Base-by-base conservation (phyloP, 257 asterid species). In the Linaria vulgaris region DNA sequence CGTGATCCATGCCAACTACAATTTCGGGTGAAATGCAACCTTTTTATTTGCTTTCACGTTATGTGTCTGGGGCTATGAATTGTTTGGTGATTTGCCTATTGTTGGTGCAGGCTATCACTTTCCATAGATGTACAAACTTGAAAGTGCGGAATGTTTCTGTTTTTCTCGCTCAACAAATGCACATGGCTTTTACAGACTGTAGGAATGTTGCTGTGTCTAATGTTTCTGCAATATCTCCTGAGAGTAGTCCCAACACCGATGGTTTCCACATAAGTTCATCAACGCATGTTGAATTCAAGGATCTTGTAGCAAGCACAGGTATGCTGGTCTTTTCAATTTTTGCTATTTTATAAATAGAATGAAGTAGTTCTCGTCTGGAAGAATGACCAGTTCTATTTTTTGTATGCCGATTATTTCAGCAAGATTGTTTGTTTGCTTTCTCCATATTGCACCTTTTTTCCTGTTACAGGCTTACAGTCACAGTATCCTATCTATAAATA, bases 211-310 rank as follows among this genome's bases (percentile, higher is more conserved):
- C 65, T 53, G 83, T 68, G 59, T 85, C 91, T 27, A 51, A 48
- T 63, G 56, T 92, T 56, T 69, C 52, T 9, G 54, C 86, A 19
- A 34, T 76, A 12, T 94, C 98, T 58, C 98, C 98, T 6, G 72
- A 66, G 24, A 45, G 68, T 69, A 89, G 97, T 76, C 97, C 98
- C 20, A 88, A 87, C 67, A 92, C 97, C 0, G 97, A 89, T 55
- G 98, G 96, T 37, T 80, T 92, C 66, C 98, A 92, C 78, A 77
- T 92, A 68, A 89, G 91, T 58, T 76, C 80, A 7, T 83, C 98
- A 3, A 78, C 69, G 11, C 61, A 39, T 22, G 86, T 92, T 47
- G 69, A 67, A 31, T 68, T 92, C 63, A 80, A 77, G 66, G 69
- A 79, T 49, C 45, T 76, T 54, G 53, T 62, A 16, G 70, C 89